Evolutionary conservation across 2,329 filamentous ascomycete genomes (phyloP).

Genomic region (Penicillium sp.): DNA sequence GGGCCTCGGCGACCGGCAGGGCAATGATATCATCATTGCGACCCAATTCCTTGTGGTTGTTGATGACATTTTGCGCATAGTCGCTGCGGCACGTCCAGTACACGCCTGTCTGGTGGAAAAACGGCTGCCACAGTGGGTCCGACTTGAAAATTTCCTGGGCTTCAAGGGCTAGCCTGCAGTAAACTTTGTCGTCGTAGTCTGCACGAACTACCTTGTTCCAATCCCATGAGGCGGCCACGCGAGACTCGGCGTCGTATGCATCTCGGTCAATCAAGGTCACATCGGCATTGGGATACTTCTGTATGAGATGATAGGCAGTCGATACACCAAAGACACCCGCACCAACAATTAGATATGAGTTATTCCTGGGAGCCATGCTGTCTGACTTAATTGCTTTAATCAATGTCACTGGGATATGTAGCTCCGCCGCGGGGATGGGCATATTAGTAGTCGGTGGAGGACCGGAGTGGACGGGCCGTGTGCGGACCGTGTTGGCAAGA

Average conservation of each 20-base stretch:
- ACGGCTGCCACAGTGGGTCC: conserved; percentile 35
- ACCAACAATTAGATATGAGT: conserved; percentile 32
- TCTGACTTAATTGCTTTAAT: background rate
- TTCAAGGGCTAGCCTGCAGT: conserved; percentile 31
- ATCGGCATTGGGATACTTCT: conserved; percentile 33
- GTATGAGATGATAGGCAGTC: conserved; percentile 33
- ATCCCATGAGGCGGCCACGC: conserved; percentile 36
- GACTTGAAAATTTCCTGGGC: conserved; percentile 43
- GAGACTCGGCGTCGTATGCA: conserved; percentile 40
- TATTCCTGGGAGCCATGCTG: conserved; percentile 24
- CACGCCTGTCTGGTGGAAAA: conserved; percentile 58
- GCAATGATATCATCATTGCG: conserved; percentile 51
- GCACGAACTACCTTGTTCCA: conserved; percentile 36
- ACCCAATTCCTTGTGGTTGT: conserved; percentile 56
- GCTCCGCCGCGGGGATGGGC: background rate
- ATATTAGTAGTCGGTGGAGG: background rate
- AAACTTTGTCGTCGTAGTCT: conserved; percentile 35
- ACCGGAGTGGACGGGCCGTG: background rate
- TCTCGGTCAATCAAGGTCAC: conserved; percentile 33
- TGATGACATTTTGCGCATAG: conserved; percentile 54
- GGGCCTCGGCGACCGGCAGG: conserved; percentile 58
- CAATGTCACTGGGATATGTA: background rate
- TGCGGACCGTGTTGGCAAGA: background rate
- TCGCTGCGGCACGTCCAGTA: conserved; percentile 53
- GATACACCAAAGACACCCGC: conserved; percentile 34